phyloP scores from a whole-genome alignment of 495 filamentous ascomycete genomes.

The Hypoxylon fuscum region DNA sequence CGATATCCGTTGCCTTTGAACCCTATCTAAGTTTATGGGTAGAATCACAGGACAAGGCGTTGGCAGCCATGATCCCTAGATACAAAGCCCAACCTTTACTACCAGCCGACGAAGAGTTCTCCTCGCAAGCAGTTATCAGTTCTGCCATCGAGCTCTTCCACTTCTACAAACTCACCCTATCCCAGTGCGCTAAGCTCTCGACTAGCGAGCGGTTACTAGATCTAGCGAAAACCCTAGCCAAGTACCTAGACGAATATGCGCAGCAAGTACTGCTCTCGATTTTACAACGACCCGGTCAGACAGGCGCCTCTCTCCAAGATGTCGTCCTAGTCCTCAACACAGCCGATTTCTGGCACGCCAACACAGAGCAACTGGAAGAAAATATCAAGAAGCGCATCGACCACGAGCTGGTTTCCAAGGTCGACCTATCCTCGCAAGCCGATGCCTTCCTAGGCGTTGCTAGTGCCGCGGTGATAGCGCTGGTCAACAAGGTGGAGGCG shows the following conservation, averaged over 20 bases:
- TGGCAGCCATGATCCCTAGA: constrained; percentile 85
- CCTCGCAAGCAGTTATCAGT: constrained; percentile 84
- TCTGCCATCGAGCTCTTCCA: constrained; percentile 97
- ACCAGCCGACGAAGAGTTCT: constrained; percentile 89
- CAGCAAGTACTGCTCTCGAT: constrained; percentile 89
- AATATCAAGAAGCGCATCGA: constrained; percentile 93
- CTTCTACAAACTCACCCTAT: constrained; percentile 89
- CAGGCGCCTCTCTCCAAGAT: constrained; percentile 75
- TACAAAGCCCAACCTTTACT: constrained; percentile 87
- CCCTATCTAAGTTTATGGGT: constrained; percentile 98
- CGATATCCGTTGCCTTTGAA: constrained; percentile 96
- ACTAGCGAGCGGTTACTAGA: constrained; percentile 88
- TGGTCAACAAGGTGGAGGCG: constrained; percentile 84
- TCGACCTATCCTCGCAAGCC: constrained; percentile 90
- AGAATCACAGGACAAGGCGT: constrained; percentile 90
- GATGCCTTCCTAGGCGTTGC: constrained; percentile 97
- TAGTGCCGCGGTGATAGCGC: constrained; percentile 81
- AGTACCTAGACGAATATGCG: constrained; percentile 94
- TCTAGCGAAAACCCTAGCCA: constrained; percentile 83
- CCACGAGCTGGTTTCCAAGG: constrained; percentile 71
- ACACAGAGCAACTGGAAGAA: constrained; percentile 89
- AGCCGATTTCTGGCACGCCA: constrained; percentile 96
- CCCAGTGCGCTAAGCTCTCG: constrained; percentile 95
- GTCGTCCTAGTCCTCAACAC: constrained; percentile 90
- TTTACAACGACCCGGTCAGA: constrained; percentile 68